Conservation (phyloP, 1,284 basidiomycete species). For the Boletus semigastroideus region DNA sequence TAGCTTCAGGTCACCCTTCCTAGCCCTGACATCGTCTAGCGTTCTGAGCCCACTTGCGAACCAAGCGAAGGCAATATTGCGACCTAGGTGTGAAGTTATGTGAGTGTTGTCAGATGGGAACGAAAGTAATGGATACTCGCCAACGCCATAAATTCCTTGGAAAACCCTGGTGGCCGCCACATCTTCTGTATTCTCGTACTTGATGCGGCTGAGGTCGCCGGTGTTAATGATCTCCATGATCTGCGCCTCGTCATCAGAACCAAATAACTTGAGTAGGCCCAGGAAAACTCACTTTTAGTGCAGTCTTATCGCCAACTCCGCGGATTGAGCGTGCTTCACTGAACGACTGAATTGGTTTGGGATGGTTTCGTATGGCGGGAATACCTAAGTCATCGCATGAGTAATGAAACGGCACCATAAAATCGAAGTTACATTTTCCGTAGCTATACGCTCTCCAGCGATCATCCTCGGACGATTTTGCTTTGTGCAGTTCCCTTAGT, state of each 20-base stretch:
- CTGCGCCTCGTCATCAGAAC: constrained; percentile 35
- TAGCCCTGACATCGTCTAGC: constrained; percentile 66
- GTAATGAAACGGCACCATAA: neutral
- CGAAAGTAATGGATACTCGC: constrained; percentile 38
- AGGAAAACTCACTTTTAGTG: constrained; percentile 57
- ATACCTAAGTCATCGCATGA: constrained; percentile 47
- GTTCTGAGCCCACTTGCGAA: constrained; percentile 76
- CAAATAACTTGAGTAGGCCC: neutral
- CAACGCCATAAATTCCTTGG: constrained; percentile 84
- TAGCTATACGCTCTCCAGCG: constrained; percentile 63
- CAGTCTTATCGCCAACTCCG: constrained; percentile 75
- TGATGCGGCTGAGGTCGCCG: constrained; percentile 61
- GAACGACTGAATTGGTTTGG: constrained; percentile 59
- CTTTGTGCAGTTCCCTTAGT: constrained; percentile 58
- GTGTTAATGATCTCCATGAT: constrained; percentile 78
- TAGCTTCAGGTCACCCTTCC: constrained; percentile 63
- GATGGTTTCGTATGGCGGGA: constrained; percentile 50
- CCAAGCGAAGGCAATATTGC: constrained; percentile 65
- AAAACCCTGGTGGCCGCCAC: constrained; percentile 55
- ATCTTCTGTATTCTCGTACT: constrained; percentile 62
- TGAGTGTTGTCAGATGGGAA: neutral
- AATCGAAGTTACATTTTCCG: constrained; percentile 50
- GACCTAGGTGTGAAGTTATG: constrained; percentile 41
- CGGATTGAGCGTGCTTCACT: constrained; percentile 63
- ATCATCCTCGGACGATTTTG: constrained; percentile 56